Evolutionary conservation across 2,329 filamentous ascomycete genomes (phyloP), one percentile per base, ranked within the genome.

Genomic region (Myriosclerotinia scirpicola): DNA sequence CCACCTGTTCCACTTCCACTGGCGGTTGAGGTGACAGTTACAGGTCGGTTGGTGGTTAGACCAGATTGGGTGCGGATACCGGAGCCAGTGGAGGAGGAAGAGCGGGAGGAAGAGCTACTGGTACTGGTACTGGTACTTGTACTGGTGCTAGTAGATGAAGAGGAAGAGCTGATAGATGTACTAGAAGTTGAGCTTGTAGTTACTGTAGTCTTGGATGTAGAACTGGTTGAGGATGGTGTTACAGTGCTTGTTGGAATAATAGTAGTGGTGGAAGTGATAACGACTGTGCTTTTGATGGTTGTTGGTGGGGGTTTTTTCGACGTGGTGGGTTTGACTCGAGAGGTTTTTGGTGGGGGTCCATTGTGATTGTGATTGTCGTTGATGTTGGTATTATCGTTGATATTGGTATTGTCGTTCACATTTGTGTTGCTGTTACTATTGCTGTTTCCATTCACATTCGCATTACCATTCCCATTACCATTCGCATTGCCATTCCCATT

Each of bases 401-500:
- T 46, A 12, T 60, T 60, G 26, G 44, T 59, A 20, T 59, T 59
- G 22, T 60, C 20, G 30, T 60, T 60, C 3, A 60, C 42, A 36
- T 59, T 59, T 14, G 42, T 59, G 40, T 59, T 59, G 26, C 17
- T 59, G 20, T 59, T 59, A 17, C 26, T n/a, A 20, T 54, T 54
- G 52, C 3, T 34, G 6, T 59, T 59, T 5, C 22, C 20, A 34
- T 59, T 59, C 42, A 42, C 36, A 60, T 60, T 61, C 26, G 2
- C 30, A 38, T 61, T 61, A 7, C 50, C 30, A 22, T 61, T 61
- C 12, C 2, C 14, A 50, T 59, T 59, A 2, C 30, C 5, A 38
- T 56, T 56, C 6, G 12, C n/a, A 56, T 56, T 56, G 2, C 34
- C 20, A 40, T 55, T 55, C 2, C 20, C 42, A 12, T 48, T 60